phyloP scores from a whole-genome alignment of 148 eudicot species.

The Chenopodium quinoa region DNA sequence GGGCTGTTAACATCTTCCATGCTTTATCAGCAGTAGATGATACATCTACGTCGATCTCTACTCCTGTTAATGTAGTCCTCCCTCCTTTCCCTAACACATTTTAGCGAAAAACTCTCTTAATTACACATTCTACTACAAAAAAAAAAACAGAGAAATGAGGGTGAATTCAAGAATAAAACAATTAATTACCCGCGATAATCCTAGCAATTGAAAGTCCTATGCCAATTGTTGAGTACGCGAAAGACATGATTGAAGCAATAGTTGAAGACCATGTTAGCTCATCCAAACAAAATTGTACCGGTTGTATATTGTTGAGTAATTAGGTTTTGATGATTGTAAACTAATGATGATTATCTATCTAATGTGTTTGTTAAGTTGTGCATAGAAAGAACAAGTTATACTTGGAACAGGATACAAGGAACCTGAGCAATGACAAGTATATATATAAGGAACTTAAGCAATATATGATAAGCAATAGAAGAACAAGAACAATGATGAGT shows the following conservation, averaged over 20 bases:
- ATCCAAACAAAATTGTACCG: conserved; percentile 26
- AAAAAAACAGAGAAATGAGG: too few relatives aligned
- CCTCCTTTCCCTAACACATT: conserved; percentile 42
- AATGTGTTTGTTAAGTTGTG: too few relatives aligned
- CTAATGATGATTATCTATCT: too few relatives aligned
- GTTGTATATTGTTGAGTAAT: too few relatives aligned
- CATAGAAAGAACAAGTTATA: too few relatives aligned
- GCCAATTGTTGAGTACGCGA: conserved; percentile 56
- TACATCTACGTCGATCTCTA: conserved; percentile 44
- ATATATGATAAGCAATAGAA: too few relatives aligned
- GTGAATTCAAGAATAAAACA: too few relatives aligned
- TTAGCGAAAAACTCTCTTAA: neutral
- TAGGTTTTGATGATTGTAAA: too few relatives aligned
- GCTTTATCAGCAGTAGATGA: conserved; percentile 44
- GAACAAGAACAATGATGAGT: too few relatives aligned
- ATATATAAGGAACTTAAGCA: too few relatives aligned
- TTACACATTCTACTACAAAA: neutral
- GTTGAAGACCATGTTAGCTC: conserved; percentile 57
- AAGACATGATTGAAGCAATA: conserved; percentile 70
- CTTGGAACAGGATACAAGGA: too few relatives aligned
- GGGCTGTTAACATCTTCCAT: conserved; percentile 57
- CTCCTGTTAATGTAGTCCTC: conserved; percentile 52
- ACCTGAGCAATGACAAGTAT: too few relatives aligned
- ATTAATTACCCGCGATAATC: conserved; percentile 45
- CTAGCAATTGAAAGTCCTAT: conserved; percentile 57